Conservation (phyloP, 1,139 yeast species). For the Taphrina confusa region DNA sequence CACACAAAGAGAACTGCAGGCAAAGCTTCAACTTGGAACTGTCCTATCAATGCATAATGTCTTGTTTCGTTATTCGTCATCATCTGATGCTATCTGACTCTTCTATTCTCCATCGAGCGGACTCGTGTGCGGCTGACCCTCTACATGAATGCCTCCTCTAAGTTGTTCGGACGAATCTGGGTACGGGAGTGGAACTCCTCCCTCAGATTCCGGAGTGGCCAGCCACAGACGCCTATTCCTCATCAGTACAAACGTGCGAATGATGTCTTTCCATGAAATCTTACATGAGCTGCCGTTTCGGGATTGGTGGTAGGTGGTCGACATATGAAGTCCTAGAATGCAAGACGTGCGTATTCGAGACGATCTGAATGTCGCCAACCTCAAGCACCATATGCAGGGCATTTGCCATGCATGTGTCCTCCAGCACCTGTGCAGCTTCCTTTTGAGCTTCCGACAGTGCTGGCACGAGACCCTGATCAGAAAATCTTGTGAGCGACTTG, state of each 20-base stretch:
- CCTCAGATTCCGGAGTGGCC: conserved; percentile 17
- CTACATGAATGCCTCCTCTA: conserved; percentile 30
- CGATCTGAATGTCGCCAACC: conserved; percentile 27
- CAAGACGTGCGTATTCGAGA: conserved; percentile 17
- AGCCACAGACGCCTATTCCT: conserved; percentile 18
- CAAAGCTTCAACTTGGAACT: too few species aligned
- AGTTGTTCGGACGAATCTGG: conserved; percentile 5
- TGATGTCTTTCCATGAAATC: background rate
- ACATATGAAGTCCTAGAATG: conserved; percentile 23
- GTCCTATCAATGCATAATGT: too few species aligned
- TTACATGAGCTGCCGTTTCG: conserved; percentile 19
- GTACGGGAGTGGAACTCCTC: conserved; percentile 25
- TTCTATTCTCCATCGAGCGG: conserved; percentile 22
- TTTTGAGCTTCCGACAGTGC: conserved; percentile 17
- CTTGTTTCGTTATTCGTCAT: background rate
- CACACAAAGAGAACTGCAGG: background rate
- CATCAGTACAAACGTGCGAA: background rate
- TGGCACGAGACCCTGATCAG: conserved; percentile 25
- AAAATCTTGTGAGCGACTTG: conserved; percentile 15
- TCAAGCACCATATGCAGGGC: conserved; percentile 26
- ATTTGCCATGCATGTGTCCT: conserved; percentile 20
- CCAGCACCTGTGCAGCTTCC: conserved; percentile 27
- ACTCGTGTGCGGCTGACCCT: conserved; percentile 19
- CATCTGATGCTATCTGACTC: background rate
- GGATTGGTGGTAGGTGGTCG: conserved; percentile 16